A percentile compares a stretch with the other conserved stretches of the same genome.
phyloP scores from a whole-genome alignment of 441 rosid genomes.

The Breynia disticha region DNA sequence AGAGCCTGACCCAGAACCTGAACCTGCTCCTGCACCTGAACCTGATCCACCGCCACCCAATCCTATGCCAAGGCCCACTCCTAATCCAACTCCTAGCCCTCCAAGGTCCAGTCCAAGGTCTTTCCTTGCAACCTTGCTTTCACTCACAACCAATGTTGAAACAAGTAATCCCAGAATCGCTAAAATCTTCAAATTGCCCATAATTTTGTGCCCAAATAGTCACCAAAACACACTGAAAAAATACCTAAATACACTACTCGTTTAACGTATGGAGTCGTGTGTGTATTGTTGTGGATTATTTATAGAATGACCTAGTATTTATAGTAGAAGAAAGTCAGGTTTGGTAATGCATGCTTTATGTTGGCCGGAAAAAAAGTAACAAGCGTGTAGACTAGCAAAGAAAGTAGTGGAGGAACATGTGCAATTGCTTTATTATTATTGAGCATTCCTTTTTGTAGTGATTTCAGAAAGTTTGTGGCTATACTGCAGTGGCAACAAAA shows the following conservation, averaged over 20 bases:
- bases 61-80: conserved; percentile 49
- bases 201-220: conserved; percentile 6
- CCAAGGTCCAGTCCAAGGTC: conserved; percentile 57
- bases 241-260: neutral
- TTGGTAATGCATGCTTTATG: neutral
- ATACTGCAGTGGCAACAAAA: too few species aligned
- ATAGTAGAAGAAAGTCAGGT: conserved; percentile 8
- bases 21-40: conserved; percentile 49
- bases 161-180: conserved; percentile 30
- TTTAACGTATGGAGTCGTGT: neutral
- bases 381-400: conserved; percentile 11
- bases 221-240: conserved; percentile 1
- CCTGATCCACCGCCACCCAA: conserved; percentile 57
- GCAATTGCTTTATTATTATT: conserved; percentile 5
- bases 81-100: conserved; percentile 44
- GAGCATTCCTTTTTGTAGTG: neutral
- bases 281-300: neutral
- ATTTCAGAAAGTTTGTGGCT: too few species aligned
- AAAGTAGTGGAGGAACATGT: conserved; percentile 14
- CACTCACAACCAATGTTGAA: conserved; percentile 25
- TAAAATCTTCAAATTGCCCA: conserved; percentile 28
- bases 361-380: conserved; percentile 7
- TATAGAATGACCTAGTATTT: conserved; percentile 8
- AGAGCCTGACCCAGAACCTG: conserved; percentile 23
- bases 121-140: conserved; percentile 44